These are phyloP conservation scores for Blastobotrys peoriensis DNA, from an alignment of 805 yeast species.

Conservation along the genomic window DNA sequence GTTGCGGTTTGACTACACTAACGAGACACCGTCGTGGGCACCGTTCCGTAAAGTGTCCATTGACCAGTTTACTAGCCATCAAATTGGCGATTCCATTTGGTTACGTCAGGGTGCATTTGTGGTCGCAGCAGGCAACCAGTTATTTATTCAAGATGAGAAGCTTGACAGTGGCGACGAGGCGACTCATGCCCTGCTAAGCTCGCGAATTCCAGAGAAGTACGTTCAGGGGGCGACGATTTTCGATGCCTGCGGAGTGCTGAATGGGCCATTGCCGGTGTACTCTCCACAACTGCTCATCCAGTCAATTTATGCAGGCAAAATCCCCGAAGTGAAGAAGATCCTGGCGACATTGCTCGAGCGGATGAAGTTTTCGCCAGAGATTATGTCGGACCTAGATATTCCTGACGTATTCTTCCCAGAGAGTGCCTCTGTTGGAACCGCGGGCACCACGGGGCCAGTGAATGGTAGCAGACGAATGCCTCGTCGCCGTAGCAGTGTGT, in stretches of 20 bases:
- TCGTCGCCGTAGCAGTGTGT: conserved; percentile 1
- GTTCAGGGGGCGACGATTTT: conserved; percentile 36
- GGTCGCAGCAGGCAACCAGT: conserved; percentile 84
- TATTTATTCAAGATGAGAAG: conserved; percentile 70
- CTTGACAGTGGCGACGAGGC: conserved; percentile 50
- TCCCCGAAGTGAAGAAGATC: conserved; percentile 49
- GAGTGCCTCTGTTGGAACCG: not conserved
- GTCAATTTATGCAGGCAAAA: conserved; percentile 56
- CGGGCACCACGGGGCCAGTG: not conserved
- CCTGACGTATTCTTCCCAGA: conserved; percentile 27
- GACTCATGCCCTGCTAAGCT: conserved; percentile 50
- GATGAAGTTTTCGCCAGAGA: conserved; percentile 44
- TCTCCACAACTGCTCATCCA: conserved; percentile 89
- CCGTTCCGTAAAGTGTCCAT: conserved; percentile 70
- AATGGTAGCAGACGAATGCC: not conserved
- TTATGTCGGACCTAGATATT: conserved; percentile 21
- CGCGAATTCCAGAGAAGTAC: conserved; percentile 33
- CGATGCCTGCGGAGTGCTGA: conserved; percentile 67
- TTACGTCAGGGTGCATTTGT: conserved; percentile 70
- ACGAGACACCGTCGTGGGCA: conserved; percentile 68
- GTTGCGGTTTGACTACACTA: conserved; percentile 82
- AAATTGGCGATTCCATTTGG: conserved; percentile 89
- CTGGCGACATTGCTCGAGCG: conserved; percentile 47
- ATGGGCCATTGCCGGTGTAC: conserved; percentile 84
- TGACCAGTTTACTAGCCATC: conserved; percentile 64